A percentile compares a stretch with the other conserved stretches of the same genome.
Evolutionary conservation across 164 flowering plant species (phyloP).

Genomic region (Hamamelis virginiana): DNA sequence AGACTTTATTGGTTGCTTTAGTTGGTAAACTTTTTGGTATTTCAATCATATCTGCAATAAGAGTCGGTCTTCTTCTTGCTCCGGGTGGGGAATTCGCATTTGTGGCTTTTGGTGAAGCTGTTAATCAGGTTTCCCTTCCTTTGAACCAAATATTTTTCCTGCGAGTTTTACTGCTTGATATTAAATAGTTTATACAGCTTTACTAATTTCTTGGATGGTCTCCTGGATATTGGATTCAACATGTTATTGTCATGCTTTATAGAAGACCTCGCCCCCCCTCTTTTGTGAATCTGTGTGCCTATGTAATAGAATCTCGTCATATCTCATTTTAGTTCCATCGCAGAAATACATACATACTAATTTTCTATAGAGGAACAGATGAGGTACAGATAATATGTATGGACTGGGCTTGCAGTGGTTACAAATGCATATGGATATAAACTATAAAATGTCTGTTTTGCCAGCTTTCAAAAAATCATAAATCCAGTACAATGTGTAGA

Average conservation of each 20-base stretch:
- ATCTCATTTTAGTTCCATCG: neutral
- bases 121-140: constrained; percentile 75
- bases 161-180: neutral
- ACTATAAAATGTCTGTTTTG: no score
- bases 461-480: no score
- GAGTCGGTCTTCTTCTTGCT: constrained; percentile 98
- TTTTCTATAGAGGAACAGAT: no score
- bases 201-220: neutral
- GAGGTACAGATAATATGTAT: no score
- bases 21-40: constrained; percentile 85
- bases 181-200: neutral
- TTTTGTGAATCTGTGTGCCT: neutral
- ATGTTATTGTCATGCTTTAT: neutral
- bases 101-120: constrained; percentile 99
- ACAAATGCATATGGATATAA: no score
- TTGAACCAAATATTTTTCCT: constrained; percentile 3
- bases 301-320: neutral
- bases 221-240: neutral
- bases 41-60: constrained; percentile 85
- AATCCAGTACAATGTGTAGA: no score
- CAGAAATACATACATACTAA: neutral
- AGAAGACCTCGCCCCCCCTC: neutral
- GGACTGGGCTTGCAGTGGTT: no score
- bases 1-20: constrained; percentile 73
- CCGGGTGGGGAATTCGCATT: constrained; percentile 99